phyloP scores from a whole-genome alignment of 148 eudicot species.

The Silene latifolia region DNA sequence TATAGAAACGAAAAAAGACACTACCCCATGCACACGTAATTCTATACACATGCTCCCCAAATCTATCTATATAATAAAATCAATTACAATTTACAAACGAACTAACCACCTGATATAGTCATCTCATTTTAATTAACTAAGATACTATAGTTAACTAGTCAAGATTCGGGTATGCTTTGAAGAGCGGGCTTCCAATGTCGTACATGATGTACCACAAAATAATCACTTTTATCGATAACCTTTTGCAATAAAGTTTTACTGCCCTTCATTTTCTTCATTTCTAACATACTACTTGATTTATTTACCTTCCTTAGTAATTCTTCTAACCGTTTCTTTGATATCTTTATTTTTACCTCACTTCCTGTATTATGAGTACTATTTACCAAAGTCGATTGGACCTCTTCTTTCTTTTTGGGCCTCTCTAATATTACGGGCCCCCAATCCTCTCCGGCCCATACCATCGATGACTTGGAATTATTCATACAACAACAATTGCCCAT shows the following conservation, averaged over 20 bases:
- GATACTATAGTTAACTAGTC: not conserved
- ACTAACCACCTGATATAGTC: too few species aligned
- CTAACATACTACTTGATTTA: not conserved
- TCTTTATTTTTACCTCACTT: slow-evolving; percentile 28
- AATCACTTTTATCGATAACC: slow-evolving; percentile 28
- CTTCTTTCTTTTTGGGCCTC: not conserved
- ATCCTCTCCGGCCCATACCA: slow-evolving; percentile 18
- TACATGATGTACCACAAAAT: slow-evolving; percentile 24
- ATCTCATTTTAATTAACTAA: too few species aligned
- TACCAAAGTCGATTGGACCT: too few species aligned
- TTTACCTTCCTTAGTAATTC: slow-evolving; percentile 20
- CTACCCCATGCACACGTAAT: too few species aligned
- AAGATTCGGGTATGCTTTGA: slow-evolving; percentile 31
- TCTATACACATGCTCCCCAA: too few species aligned
- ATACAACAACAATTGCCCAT: slow-evolving; percentile 28
- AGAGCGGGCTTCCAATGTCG: slow-evolving; percentile 35
- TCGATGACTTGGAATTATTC: not conserved
- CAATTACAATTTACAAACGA: not conserved
- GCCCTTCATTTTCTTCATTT: slow-evolving; percentile 5
- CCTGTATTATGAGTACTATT: not conserved
- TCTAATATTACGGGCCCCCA: slow-evolving; percentile 7
- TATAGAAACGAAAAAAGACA: too few species aligned
- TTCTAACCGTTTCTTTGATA: slow-evolving; percentile 31
- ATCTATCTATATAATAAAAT: too few species aligned
- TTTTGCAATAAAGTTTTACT: slow-evolving; percentile 20